phyloP scores from a whole-genome alignment of 2,329 filamentous ascomycete genomes.

The Fonsecaea nubica region DNA sequence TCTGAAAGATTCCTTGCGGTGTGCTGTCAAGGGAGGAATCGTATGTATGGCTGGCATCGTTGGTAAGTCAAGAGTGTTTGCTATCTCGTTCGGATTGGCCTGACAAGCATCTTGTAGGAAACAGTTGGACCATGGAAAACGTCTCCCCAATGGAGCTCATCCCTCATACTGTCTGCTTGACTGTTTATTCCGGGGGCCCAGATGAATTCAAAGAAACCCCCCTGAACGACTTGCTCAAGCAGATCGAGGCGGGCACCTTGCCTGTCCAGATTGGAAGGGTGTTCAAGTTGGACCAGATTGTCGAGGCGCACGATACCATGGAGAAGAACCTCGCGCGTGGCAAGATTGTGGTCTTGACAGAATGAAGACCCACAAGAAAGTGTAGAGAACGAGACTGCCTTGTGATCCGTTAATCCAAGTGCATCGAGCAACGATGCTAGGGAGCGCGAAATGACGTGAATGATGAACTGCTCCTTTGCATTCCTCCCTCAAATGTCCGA shows the following conservation, averaged over 20 bases:
- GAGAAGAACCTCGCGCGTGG: slow-evolving; percentile 53
- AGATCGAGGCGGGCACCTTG: slow-evolving; percentile 50
- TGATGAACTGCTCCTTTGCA: not conserved
- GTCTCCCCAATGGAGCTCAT: slow-evolving; percentile 55
- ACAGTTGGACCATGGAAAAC: slow-evolving; percentile 49
- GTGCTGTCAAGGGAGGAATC: slow-evolving; percentile 48
- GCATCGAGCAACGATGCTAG: not conserved
- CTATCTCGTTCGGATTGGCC: not conserved
- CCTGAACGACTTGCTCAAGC: slow-evolving; percentile 48
- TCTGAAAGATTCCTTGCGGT: slow-evolving; percentile 53
- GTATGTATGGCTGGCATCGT: slow-evolving; percentile 58
- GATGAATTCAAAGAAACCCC: slow-evolving; percentile 53
- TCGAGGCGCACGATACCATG: slow-evolving; percentile 55
- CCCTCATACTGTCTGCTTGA: slow-evolving; percentile 50
- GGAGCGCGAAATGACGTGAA: not conserved
- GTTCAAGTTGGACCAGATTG: slow-evolving; percentile 55
- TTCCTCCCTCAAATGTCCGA: not conserved
- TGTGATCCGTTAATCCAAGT: not conserved
- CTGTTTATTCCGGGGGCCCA: slow-evolving; percentile 49
- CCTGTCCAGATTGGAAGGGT: slow-evolving; percentile 52
- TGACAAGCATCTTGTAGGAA: slow-evolving; percentile 30
- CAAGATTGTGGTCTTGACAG: slow-evolving; percentile 53
- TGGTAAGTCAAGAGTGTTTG: slow-evolving; percentile 36
- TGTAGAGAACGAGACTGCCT: not conserved
- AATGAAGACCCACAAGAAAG: slow-evolving; percentile 2